These are phyloP conservation scores for Protomyces arabidopsidicola DNA, from an alignment of 1,139 yeast species.

Conservation along the genomic window DNA sequence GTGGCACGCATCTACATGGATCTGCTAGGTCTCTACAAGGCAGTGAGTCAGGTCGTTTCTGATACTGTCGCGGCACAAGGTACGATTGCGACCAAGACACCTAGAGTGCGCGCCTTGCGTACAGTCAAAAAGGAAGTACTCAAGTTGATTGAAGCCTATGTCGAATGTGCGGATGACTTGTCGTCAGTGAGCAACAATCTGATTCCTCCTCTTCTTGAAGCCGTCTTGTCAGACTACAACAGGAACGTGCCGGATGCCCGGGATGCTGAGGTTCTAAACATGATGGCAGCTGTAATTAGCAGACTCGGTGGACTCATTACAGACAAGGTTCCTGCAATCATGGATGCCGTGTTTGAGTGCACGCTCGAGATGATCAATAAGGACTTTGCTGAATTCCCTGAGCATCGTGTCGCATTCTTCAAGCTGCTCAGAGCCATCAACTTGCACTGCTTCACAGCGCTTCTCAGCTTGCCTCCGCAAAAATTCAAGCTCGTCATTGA, in stretches of 20 bases:
- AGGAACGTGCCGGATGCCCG: constrained; percentile 91
- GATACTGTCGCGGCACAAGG: constrained; percentile 75
- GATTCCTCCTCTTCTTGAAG: constrained; percentile 74
- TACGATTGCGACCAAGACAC: constrained; percentile 82
- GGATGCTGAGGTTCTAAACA: constrained; percentile 93
- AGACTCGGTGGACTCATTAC: constrained; percentile 80
- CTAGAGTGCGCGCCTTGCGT: constrained; percentile 89
- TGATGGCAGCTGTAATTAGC: constrained; percentile 84
- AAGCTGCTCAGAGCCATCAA: constrained; percentile 82
- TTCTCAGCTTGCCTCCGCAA: constrained; percentile 81
- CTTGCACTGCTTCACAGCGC: constrained; percentile 75
- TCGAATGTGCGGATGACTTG: constrained; percentile 78
- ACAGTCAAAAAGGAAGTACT: constrained; percentile 93
- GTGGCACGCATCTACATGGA: constrained; percentile 80
- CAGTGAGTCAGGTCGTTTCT: constrained; percentile 86
- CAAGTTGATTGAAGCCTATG: constrained; percentile 81
- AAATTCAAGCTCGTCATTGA: constrained; percentile 87
- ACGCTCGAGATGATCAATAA: constrained; percentile 92
- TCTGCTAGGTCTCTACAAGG: constrained; percentile 82
- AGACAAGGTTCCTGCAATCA: constrained; percentile 78
- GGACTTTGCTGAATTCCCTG: constrained; percentile 95
- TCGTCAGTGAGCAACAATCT: constrained; percentile 81
- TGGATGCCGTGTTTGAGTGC: constrained; percentile 89
- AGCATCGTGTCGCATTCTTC: constrained; percentile 94
- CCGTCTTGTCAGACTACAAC: constrained; percentile 85